phyloP scores from a whole-genome alignment of 805 yeast species.

The Metschnikowia cubensis region DNA sequence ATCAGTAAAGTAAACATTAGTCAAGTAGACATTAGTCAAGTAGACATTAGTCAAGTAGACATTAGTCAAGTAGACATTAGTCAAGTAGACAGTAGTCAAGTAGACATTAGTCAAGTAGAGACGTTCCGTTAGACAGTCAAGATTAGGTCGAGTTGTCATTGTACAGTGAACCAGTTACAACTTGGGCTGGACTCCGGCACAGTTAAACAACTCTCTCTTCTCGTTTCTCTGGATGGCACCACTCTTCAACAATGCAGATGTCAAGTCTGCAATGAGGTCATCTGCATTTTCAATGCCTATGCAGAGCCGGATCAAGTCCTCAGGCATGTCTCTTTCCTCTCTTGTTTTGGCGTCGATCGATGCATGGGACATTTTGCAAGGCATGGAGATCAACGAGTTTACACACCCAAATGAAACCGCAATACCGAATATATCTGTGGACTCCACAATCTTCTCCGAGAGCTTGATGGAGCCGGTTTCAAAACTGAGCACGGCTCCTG shows the following conservation, averaged over 20 bases:
- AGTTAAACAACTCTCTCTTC: constrained; percentile 39
- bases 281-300: constrained; percentile 83
- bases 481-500: constrained; percentile 85
- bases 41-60: too few relatives aligned
- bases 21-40: too few relatives aligned
- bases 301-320: constrained; percentile 84
- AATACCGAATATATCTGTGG: constrained; percentile 74
- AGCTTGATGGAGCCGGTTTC: constrained; percentile 74
- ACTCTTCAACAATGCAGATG: constrained; percentile 62
- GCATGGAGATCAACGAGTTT: constrained; percentile 87
- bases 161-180: constrained; percentile 13
- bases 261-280: constrained; percentile 79
- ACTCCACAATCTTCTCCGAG: constrained; percentile 70
- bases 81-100: too few relatives aligned
- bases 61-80: too few relatives aligned
- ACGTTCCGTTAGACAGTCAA: not conserved
- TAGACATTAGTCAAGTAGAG: too few relatives aligned
- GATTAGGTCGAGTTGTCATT: too few relatives aligned
- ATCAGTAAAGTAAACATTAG: too few relatives aligned
- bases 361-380: constrained; percentile 97
- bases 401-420: constrained; percentile 95
- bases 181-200: constrained; percentile 31
- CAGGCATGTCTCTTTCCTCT: constrained; percentile 86
- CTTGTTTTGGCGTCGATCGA: constrained; percentile 85
- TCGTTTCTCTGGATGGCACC: constrained; percentile 49